Percentiles rank a stretch among this genome's conserved stretches.
These are phyloP conservation scores for Arthrobotrys entomopaga DNA, from an alignment of 2,329 filamentous ascomycete species.

Conservation along the genomic window DNA sequence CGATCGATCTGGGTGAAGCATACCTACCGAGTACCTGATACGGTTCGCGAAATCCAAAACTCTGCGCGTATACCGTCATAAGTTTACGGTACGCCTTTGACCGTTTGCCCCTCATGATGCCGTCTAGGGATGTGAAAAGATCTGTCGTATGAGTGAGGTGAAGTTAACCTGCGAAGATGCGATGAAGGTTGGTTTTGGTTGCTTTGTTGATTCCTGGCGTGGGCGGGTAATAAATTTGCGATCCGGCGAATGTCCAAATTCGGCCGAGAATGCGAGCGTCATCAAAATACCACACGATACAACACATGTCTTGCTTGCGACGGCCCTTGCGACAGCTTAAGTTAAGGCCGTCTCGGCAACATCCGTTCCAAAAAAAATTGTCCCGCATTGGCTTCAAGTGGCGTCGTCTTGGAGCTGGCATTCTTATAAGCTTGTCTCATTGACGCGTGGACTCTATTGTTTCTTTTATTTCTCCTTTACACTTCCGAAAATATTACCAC, in stretches of 20 bases:
- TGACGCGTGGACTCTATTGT: no score
- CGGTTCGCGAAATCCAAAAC: constrained; percentile 89
- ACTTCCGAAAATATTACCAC: no score
- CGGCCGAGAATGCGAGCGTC: constrained; percentile 26
- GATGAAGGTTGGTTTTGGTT: constrained; percentile 10
- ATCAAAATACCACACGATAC: constrained; percentile 24
- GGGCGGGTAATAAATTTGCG: constrained; percentile 18
- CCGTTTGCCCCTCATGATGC: constrained; percentile 73
- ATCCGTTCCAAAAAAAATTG: neutral
- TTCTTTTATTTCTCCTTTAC: no score
- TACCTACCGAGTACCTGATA: constrained; percentile 82
- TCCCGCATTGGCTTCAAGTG: no score
- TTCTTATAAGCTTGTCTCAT: no score
- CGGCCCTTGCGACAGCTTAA: no score
- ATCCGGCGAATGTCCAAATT: constrained; percentile 14
- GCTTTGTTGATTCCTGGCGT: constrained; percentile 25
- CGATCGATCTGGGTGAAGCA: constrained; percentile 41
- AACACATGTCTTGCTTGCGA: no score
- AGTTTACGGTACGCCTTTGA: constrained; percentile 85
- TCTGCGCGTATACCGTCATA: constrained; percentile 88
- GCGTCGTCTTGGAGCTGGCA: no score
- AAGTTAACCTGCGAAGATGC: constrained; percentile 1
- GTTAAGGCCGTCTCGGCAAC: no score
- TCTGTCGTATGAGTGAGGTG: neutral
- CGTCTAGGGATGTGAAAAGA: neutral